phyloP scores from a whole-genome alignment of 1,139 yeast genomes.

The Taiozyma sp. region DNA sequence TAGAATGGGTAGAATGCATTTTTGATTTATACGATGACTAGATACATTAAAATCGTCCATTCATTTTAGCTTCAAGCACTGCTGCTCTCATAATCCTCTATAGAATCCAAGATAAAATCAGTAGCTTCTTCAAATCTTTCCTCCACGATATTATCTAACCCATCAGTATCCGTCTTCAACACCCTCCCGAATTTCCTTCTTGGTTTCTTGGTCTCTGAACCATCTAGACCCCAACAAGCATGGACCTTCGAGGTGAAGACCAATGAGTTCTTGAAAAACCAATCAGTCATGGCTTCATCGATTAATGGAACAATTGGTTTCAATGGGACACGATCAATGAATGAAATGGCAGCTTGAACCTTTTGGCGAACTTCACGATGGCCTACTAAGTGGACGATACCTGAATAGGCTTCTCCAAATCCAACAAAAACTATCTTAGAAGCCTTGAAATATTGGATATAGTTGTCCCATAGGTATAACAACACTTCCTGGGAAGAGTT shows the following conservation, averaged over 20 bases:
- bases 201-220: slow-evolving; percentile 62
- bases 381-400: slow-evolving; percentile 83
- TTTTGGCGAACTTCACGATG: slow-evolving; percentile 66
- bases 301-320: slow-evolving; percentile 79
- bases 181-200: slow-evolving; percentile 91
- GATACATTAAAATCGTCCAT: neutral
- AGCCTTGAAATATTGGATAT: slow-evolving; percentile 68
- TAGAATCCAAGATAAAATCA: slow-evolving; percentile 75
- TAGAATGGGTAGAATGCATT: too few relatives aligned
- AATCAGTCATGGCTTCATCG: slow-evolving; percentile 85
- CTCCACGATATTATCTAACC: slow-evolving; percentile 69
- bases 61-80: slow-evolving; percentile 3
- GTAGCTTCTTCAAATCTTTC: slow-evolving; percentile 85
- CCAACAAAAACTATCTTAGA: slow-evolving; percentile 78
- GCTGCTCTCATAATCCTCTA: slow-evolving; percentile 34
- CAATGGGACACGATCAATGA: slow-evolving; percentile 59
- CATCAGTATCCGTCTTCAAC: slow-evolving; percentile 65
- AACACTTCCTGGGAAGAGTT: slow-evolving; percentile 73
- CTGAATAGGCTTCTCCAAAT: slow-evolving; percentile 84
- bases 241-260: slow-evolving; percentile 74
- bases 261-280: slow-evolving; percentile 87
- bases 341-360: slow-evolving; percentile 72
- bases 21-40: neutral
- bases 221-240: slow-evolving; percentile 64
- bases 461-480: slow-evolving; percentile 87